phyloP scores from a whole-genome alignment of 345 rosid genomes.

The Jatropha curcas region DNA sequence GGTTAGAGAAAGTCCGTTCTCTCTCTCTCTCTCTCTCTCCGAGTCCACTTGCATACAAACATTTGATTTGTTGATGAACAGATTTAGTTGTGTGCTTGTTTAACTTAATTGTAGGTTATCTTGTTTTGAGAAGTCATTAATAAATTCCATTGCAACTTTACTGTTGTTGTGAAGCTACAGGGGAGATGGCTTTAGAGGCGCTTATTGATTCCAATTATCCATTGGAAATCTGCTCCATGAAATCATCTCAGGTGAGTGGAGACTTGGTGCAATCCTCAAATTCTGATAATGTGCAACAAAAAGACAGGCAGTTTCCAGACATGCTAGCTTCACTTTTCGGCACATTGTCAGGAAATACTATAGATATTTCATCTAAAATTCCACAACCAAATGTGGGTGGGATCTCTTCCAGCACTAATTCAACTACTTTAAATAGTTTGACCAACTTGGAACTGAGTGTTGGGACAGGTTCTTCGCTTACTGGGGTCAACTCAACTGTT shows the following conservation, averaged over 20 bases:
- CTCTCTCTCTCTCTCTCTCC: neutral
- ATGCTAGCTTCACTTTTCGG: slow-evolving; percentile 6
- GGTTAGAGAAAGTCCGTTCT: neutral
- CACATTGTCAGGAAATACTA: slow-evolving; percentile 11
- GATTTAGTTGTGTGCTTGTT: too few species aligned
- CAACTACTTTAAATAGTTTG: neutral
- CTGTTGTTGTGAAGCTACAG: neutral
- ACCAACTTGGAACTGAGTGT: slow-evolving; percentile 6
- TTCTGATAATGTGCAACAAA: neutral
- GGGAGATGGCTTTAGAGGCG: slow-evolving; percentile 19
- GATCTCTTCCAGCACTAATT: neutral
- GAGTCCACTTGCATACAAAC: too few species aligned
- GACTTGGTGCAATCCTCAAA: neutral
- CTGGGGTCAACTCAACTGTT: neutral
- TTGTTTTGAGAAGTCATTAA: neutral
- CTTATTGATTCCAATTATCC: slow-evolving; percentile 14
- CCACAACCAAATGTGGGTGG: neutral
- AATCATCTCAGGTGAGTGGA: neutral
- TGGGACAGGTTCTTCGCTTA: slow-evolving; percentile 7
- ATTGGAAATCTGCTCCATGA: slow-evolving; percentile 2
- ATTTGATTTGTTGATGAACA: neutral
- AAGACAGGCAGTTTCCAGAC: slow-evolving; percentile 6
- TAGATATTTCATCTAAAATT: neutral
- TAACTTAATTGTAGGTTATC: neutral
- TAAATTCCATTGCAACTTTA: neutral